These are phyloP conservation scores for Podospora pseudocomata DNA, from an alignment of 495 filamentous ascomycete species.

Conservation along the genomic window DNA sequence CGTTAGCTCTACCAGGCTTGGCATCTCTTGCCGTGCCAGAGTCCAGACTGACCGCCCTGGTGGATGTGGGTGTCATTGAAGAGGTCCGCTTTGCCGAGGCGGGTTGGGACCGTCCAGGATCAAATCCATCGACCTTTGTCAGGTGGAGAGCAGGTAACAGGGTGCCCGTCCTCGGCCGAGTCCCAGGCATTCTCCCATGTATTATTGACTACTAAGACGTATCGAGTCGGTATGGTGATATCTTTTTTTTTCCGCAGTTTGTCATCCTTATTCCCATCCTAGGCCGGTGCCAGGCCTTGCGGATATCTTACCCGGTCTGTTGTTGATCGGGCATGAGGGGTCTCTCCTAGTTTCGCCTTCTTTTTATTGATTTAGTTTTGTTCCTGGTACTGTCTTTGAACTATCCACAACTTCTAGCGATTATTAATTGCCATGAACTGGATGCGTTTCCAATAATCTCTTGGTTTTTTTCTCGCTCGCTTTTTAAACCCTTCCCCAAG, in stretches of 20 bases:
- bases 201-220: constrained; percentile 3
- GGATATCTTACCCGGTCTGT: neutral
- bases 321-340: neutral
- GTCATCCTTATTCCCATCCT: neutral
- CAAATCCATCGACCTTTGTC: neutral
- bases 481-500: neutral
- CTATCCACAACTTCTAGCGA: neutral
- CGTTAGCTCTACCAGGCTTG: neutral
- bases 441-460: neutral
- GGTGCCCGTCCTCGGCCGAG: constrained; percentile 1
- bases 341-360: neutral
- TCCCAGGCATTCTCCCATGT: neutral
- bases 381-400: neutral
- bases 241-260: constrained; percentile 1
- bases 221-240: neutral
- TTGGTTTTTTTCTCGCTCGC: neutral
- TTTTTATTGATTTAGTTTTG: neutral
- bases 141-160: neutral
- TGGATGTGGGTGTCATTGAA: neutral
- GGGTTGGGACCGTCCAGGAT: neutral
- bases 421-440: neutral
- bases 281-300: neutral
- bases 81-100: constrained; percentile 10
- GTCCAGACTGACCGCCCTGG: neutral
- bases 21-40: neutral